These are phyloP conservation scores for Syzygium syzygioides DNA, from an alignment of 441 rosid species.

Conservation along the genomic window DNA sequence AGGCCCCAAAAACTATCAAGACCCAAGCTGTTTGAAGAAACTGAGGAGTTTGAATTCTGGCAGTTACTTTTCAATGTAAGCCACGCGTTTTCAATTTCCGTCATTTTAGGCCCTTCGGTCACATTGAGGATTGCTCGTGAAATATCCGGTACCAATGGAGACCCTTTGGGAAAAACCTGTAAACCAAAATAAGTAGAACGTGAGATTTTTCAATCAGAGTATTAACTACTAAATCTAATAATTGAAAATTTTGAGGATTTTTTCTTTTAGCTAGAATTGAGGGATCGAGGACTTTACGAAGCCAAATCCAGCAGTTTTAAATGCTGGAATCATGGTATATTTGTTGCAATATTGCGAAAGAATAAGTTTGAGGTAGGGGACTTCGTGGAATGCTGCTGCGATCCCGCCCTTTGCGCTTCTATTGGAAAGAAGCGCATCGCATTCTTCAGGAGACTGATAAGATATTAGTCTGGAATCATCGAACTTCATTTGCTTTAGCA, in stretches of 20 bases:
- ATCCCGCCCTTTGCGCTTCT: conserved; percentile 51
- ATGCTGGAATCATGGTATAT: conserved; percentile 40
- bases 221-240: background rate
- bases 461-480: conserved; percentile 22
- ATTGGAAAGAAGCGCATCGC: conserved; percentile 28
- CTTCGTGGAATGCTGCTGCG: conserved; percentile 53
- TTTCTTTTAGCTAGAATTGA: background rate
- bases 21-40: conserved; percentile 36
- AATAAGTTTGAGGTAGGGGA: conserved; percentile 31
- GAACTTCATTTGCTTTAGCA: conserved; percentile 24
- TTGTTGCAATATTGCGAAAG: conserved; percentile 37
- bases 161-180: conserved; percentile 50
- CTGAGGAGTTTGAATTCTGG: conserved; percentile 19
- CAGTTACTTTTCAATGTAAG: conserved; percentile 28
- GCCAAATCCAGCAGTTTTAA: conserved; percentile 57
- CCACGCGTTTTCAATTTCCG: conserved; percentile 32
- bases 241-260: background rate
- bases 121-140: conserved; percentile 60
- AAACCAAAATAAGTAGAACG: background rate
- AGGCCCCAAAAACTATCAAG: conserved; percentile 52
- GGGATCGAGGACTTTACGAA: conserved; percentile 32
- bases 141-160: conserved; percentile 51
- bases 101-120: conserved; percentile 38
- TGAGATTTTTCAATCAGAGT: background rate
- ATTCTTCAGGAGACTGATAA: conserved; percentile 28